These are phyloP conservation scores for Diversispora eburnea DNA, from an alignment of 192 early-diverging fungal genomes.

Conservation along the genomic window DNA sequence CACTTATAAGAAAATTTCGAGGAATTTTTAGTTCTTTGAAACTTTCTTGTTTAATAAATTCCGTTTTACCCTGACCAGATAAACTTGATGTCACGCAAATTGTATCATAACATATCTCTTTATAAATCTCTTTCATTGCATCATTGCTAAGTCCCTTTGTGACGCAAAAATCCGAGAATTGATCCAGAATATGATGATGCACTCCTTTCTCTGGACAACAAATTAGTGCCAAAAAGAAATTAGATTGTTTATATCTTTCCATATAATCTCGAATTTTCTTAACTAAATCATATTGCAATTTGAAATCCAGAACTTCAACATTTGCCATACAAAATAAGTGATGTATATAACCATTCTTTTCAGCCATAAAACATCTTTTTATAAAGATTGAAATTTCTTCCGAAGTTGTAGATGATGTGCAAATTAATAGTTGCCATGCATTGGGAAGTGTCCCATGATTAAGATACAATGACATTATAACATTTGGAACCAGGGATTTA, in stretches of 20 bases:
- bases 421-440: conserved; percentile 28
- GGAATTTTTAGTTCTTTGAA: not conserved
- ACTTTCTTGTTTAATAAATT: conserved; percentile 16
- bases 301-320: conserved; percentile 22
- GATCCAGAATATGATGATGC: conserved; percentile 23
- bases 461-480: conserved; percentile 27
- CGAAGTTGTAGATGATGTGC: conserved; percentile 22
- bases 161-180: conserved; percentile 13
- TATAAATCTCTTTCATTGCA: conserved; percentile 13
- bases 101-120: not conserved
- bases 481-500: conserved; percentile 13
- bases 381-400: conserved; percentile 27
- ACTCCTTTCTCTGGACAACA: conserved; percentile 21
- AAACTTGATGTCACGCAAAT: conserved; percentile 1
- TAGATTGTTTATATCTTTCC: not conserved
- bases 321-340: conserved; percentile 22
- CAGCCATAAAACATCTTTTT: conserved; percentile 11
- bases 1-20: not conserved
- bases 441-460: conserved; percentile 21
- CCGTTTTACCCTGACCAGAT: conserved; percentile 24
- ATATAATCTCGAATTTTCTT: not conserved
- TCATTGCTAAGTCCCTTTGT: not conserved
- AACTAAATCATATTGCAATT: conserved; percentile 20
- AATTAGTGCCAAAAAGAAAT: conserved; percentile 23
- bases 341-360: not conserved